Percentiles rank a stretch among this genome's conserved stretches.
phyloP scores from a whole-genome alignment of 2,329 filamentous ascomycete species.

The Fusarium penzigii region DNA sequence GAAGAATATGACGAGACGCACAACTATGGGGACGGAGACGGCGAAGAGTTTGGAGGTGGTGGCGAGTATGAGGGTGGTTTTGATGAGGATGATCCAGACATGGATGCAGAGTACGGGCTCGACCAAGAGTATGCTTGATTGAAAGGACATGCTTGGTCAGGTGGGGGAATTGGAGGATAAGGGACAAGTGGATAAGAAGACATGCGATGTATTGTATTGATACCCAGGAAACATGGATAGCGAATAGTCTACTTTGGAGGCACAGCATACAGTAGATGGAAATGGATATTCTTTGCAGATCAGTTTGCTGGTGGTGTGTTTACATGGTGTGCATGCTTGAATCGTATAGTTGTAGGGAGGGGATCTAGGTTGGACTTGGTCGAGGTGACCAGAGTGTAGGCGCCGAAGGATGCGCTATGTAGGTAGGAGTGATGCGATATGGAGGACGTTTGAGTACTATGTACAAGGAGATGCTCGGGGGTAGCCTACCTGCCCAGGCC shows the following conservation, averaged over 20 bases:
- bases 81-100: conserved; percentile 41
- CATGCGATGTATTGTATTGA: not conserved
- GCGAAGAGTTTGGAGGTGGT: conserved; percentile 34
- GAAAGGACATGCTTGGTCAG: not conserved
- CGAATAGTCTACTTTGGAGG: not conserved
- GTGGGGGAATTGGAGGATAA: not conserved
- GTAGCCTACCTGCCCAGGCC: too few species aligned
- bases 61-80: conserved; percentile 34
- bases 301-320: too few species aligned
- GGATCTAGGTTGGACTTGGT: too few species aligned
- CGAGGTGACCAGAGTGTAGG: too few species aligned
- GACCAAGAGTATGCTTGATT: conserved; percentile 27
- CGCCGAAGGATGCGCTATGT: too few species aligned
- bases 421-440: too few species aligned
- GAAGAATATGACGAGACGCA: conserved; percentile 39
- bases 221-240: not conserved
- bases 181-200: not conserved
- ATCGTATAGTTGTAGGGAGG: too few species aligned
- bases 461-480: too few species aligned
- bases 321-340: too few species aligned
- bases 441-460: too few species aligned
- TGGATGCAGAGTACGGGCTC: conserved; percentile 40
- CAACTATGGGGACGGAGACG: conserved; percentile 29
- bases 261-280: not conserved
- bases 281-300: too few species aligned